These are phyloP conservation scores for Seiridium cupressi DNA, from an alignment of 2,329 filamentous ascomycete species.

Conservation along the genomic window DNA sequence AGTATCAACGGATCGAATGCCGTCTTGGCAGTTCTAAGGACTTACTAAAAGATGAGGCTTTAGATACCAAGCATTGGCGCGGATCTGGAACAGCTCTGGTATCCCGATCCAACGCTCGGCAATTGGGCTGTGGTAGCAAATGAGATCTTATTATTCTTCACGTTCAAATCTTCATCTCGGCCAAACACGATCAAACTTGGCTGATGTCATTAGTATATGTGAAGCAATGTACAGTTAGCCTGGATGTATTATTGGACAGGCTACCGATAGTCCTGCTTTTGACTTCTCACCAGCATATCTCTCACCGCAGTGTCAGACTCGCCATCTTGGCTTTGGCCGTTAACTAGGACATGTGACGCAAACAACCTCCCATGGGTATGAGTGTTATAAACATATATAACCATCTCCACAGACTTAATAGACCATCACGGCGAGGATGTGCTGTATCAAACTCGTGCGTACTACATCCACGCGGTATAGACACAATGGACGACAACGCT, in stretches of 20 bases:
- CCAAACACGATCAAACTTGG: neutral
- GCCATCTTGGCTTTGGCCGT: neutral
- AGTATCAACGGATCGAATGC: neutral
- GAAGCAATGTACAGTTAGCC: neutral
- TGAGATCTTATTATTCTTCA: neutral
- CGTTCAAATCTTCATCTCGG: neutral
- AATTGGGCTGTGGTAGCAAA: neutral
- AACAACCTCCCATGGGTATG: neutral
- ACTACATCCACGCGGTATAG: too few relatives aligned
- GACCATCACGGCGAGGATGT: too few relatives aligned
- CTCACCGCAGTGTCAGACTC: neutral
- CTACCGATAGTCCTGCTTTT: neutral
- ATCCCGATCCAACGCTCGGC: neutral
- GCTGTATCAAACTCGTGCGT: too few relatives aligned
- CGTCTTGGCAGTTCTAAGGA: neutral
- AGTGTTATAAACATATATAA: neutral
- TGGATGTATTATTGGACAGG: too few relatives aligned
- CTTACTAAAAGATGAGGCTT: neutral
- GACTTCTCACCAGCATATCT: neutral
- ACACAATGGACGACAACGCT: slow-evolving; percentile 7
- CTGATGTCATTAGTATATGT: neutral
- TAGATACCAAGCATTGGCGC: neutral
- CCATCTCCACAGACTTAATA: too few relatives aligned
- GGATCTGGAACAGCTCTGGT: neutral
- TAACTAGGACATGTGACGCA: neutral